Percentiles rank a stretch among this genome's conserved stretches.
These are phyloP conservation scores for Diutina catenulata DNA, from an alignment of 1,139 yeast species.

Conservation along the genomic window DNA sequence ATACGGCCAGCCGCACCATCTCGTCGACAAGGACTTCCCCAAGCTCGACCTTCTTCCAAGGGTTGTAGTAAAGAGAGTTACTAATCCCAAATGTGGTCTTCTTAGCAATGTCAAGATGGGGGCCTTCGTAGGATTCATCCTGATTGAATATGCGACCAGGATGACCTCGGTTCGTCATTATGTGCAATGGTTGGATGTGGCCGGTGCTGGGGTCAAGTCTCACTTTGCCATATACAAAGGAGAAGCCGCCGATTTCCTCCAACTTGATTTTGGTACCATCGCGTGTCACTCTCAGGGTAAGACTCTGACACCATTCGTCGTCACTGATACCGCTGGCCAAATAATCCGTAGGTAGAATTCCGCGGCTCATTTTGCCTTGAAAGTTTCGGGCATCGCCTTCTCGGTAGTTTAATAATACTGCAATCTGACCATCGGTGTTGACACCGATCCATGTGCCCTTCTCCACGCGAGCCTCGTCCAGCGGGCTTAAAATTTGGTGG, in stretches of 20 bases:
- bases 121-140: slow-evolving; percentile 10
- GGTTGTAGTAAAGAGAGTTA: slow-evolving; percentile 47
- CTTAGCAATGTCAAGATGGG: slow-evolving; percentile 10
- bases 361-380: slow-evolving; percentile 48
- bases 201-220: slow-evolving; percentile 11
- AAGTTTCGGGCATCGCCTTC: slow-evolving; percentile 17
- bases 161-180: slow-evolving; percentile 42
- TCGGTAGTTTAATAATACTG: slow-evolving; percentile 67
- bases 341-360: slow-evolving; percentile 52
- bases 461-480: slow-evolving; percentile 60
- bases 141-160: slow-evolving; percentile 16
- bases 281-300: slow-evolving; percentile 12
- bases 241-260: slow-evolving; percentile 67
- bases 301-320: slow-evolving; percentile 35
- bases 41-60: slow-evolving; percentile 60
- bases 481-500: slow-evolving; percentile 47
- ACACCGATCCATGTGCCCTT: slow-evolving; percentile 94
- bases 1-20: slow-evolving; percentile 20
- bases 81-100: slow-evolving; percentile 42
- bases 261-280: slow-evolving; percentile 12
- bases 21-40: slow-evolving; percentile 38
- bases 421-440: slow-evolving; percentile 46
- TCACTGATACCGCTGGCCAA: slow-evolving; percentile 27
- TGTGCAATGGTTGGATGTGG: slow-evolving; percentile 26
- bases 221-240: slow-evolving; percentile 60